These are phyloP conservation scores for Cutaneotrichosporon dermatis DNA, from an alignment of 1,284 basidiomycete species.

Conservation along the genomic window DNA sequence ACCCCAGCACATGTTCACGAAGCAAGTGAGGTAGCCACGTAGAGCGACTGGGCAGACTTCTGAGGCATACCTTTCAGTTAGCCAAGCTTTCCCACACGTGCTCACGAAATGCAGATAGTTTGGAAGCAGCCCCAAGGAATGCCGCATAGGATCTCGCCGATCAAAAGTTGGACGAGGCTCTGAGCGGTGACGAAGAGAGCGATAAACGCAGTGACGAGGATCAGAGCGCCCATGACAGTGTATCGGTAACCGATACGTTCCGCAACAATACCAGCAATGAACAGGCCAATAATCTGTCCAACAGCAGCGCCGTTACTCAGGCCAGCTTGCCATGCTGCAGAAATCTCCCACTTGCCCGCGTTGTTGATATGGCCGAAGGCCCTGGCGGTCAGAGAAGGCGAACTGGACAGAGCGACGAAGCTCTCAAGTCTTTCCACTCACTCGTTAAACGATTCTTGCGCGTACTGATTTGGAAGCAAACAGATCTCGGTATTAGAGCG, in stretches of 20 bases:
- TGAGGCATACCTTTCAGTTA: conserved; percentile 28
- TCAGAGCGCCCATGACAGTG: conserved; percentile 34
- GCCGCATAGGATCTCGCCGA: conserved; percentile 39
- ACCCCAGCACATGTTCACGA: conserved; percentile 46
- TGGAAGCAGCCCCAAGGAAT: conserved; percentile 43
- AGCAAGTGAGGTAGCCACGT: conserved; percentile 44
- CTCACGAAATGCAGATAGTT: conserved; percentile 4
- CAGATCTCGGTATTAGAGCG: too few relatives aligned
- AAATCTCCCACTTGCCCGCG: conserved; percentile 47
- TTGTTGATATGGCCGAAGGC: conserved; percentile 39
- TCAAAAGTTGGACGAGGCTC: conserved; percentile 31
- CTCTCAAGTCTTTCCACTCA: too few relatives aligned
- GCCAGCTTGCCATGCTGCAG: conserved; percentile 52
- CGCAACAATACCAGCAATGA: conserved; percentile 45
- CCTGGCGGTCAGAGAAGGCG: not conserved
- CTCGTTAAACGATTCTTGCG: conserved; percentile 41
- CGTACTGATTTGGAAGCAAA: conserved; percentile 45
- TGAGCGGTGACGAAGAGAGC: conserved; percentile 42
- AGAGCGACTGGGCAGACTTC: conserved; percentile 46
- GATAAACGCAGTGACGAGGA: conserved; percentile 36
- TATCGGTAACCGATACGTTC: conserved; percentile 48
- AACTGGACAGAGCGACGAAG: too few relatives aligned
- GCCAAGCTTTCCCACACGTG: too few relatives aligned
- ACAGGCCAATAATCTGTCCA: conserved; percentile 50
- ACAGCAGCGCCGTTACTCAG: conserved; percentile 46